A percentile compares a stretch with the other conserved stretches of the same genome.
These are phyloP conservation scores for Ophiosphaerella herpotricha DNA, from an alignment of 2,329 filamentous ascomycete species.

Conservation along the genomic window DNA sequence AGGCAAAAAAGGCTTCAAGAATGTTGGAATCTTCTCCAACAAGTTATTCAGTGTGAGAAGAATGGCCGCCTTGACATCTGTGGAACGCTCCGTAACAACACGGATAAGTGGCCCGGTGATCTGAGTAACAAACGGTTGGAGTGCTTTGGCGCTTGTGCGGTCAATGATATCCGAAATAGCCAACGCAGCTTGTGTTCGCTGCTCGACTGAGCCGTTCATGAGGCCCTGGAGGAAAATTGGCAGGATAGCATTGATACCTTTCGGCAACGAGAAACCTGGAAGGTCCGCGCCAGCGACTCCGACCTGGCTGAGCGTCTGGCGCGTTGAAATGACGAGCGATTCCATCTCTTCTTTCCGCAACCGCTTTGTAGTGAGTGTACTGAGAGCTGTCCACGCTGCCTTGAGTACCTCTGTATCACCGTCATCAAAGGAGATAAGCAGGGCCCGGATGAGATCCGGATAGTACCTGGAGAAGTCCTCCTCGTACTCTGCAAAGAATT, in stretches of 20 bases:
- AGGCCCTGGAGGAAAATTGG: conserved; percentile 97
- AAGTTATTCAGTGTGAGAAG: conserved; percentile 92
- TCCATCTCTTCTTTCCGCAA: conserved; percentile 99
- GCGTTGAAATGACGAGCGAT: conserved; percentile 80
- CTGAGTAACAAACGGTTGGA: conserved; percentile 95
- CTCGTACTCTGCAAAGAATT: conserved; percentile 79
- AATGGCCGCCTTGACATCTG: conserved; percentile 95
- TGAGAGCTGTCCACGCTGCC: conserved; percentile 84
- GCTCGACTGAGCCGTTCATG: conserved; percentile 93
- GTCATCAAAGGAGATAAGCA: conserved; percentile 93
- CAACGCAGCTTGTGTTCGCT: conserved; percentile 87
- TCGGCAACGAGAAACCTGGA: conserved; percentile 85
- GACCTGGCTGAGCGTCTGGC: conserved; percentile 83
- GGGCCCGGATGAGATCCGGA: conserved; percentile 87
- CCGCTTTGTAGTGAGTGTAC: conserved; percentile 77
- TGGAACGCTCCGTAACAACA: conserved; percentile 94
- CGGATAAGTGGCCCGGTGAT: conserved; percentile 97
- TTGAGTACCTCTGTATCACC: conserved; percentile 82
- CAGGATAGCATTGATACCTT: conserved; percentile 94
- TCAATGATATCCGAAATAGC: conserved; percentile 96
- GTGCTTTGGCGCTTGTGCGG: conserved; percentile 80
- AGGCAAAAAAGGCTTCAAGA: conserved; percentile 94
- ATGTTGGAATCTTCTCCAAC: conserved; percentile 92
- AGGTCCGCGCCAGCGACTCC: conserved; percentile 84
- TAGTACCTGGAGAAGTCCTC: conserved; percentile 96